These are phyloP conservation scores for Leptomonas pyrrhocoris DNA, from an alignment of 208 protist genomes.

Conservation along the genomic window DNA sequence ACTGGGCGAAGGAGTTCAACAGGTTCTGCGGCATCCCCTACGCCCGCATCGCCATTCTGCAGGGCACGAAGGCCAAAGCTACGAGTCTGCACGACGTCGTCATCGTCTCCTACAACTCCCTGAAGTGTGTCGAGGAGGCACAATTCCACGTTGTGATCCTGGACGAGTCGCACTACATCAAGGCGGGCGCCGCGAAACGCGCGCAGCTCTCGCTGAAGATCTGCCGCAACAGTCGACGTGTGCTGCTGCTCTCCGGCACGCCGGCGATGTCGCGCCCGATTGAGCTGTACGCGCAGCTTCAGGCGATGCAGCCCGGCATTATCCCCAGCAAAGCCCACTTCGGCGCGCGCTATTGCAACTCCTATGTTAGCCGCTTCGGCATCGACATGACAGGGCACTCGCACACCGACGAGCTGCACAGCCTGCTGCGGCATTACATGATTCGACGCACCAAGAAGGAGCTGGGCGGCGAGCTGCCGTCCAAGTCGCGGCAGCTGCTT, in stretches of 20 bases:
- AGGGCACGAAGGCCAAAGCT: slow-evolving; percentile 53
- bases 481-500: slow-evolving; percentile 86
- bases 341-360: slow-evolving; percentile 94
- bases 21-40: slow-evolving; percentile 83
- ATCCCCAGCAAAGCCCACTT: slow-evolving; percentile 83
- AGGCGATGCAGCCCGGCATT: slow-evolving; percentile 63
- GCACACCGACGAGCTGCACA: slow-evolving; percentile 92
- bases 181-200: slow-evolving; percentile 84
- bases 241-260: slow-evolving; percentile 94
- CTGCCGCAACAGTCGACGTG: slow-evolving; percentile 65
- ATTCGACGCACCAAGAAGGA: slow-evolving; percentile 95
- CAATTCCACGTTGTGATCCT: slow-evolving; percentile 91
- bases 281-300: slow-evolving; percentile 95
- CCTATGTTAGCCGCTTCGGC: slow-evolving; percentile 74
- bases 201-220: slow-evolving; percentile 81
- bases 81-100: slow-evolving; percentile 63
- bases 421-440: slow-evolving; percentile 88
- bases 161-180: slow-evolving; percentile 97
- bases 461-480: slow-evolving; percentile 88
- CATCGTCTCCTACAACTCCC: slow-evolving; percentile 83
- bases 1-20: slow-evolving; percentile 93
- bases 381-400: slow-evolving; percentile 79
- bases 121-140: slow-evolving; percentile 65
- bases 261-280: slow-evolving; percentile 93
- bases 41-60: slow-evolving; percentile 72